Base-by-base conservation (phyloP, 177 flowering plant species). In the Tripterygium wilfordii region DNA sequence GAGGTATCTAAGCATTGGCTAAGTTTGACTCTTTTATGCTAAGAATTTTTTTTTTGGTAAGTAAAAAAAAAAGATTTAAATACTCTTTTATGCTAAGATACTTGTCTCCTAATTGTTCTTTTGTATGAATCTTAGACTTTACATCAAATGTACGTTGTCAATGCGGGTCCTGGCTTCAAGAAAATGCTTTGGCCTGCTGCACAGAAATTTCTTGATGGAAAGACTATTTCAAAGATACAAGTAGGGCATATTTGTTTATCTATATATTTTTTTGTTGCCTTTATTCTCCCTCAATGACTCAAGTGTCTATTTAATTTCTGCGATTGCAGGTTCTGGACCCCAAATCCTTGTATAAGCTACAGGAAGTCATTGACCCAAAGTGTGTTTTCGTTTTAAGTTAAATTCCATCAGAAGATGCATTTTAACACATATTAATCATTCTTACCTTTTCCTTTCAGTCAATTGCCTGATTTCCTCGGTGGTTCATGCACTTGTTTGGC, bases 381-480 rank as follows among this genome's bases (percentile, higher is more conserved):
- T 91, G 41, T 58, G 64, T 38, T 10, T 36, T 0, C n/a, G n/a
- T n/a, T 37, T 58, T 37, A 19, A 42, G 26, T 5, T 19, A 36
- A 5, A 18, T 36, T 26, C 1, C 41, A 25, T n/a, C n/a, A n/a
- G n/a, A n/a, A n/a, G n/a, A n/a, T n/a, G n/a, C n/a, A n/a, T n/a
- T n/a, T n/a, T 35, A 14, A 30, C 8, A 7, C 10, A 26, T 23
- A 8, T 18, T 20, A 33, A 13, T 35, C 10, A 10, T 53, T 24
- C 35, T 8, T 32, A 35, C 46, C 23, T 40, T 57, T 25, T 36
- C 6, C 32, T 57, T 69, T 44, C 88, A 91, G 98, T 63, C 86
- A 91, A 58, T 70, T 91, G 65, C 98, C 98, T 45, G 98, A 88
- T 57, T 91, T 91, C 67, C 63, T 91, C 56, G 96, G 98, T 56